Evolutionary conservation across 192 early-diverging fungal genomes (phyloP).

Genomic region (Rhizophagus sp.): DNA sequence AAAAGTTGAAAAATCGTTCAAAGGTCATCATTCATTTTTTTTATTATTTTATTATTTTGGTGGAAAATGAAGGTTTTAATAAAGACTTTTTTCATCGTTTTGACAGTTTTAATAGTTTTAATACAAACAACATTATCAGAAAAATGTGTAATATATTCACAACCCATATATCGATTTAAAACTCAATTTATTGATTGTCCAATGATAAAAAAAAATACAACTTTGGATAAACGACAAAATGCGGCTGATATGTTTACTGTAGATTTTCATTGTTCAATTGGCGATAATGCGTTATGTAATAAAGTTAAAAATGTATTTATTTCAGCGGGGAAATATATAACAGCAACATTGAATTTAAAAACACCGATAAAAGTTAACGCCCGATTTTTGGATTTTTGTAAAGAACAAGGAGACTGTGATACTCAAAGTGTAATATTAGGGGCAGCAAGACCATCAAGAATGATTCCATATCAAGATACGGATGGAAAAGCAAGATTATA

Average conservation of each 20-base stretch:
- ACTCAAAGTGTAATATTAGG: constrained; percentile 10
- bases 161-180: background rate
- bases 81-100: background rate
- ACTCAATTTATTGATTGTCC: background rate
- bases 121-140: background rate
- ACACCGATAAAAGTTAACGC: constrained; percentile 40
- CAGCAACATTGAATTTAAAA: constrained; percentile 32
- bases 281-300: constrained; percentile 25
- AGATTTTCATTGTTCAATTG: background rate
- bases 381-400: constrained; percentile 40
- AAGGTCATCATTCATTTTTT: no score
- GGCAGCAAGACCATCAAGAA: constrained; percentile 37
- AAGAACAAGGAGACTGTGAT: background rate
- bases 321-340: constrained; percentile 35
- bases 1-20: no score
- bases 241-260: background rate
- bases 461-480: constrained; percentile 36
- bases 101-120: background rate
- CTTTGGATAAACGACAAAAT: background rate
- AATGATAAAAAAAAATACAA: background rate
- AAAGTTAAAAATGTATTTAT: constrained; percentile 35
- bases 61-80: background rate
- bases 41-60: no score
- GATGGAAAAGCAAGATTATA: constrained; percentile 40
- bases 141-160: background rate